Percentiles rank a stretch among this genome's conserved stretches.
These are phyloP conservation scores for Spergularia azorica DNA, from an alignment of 179 eudicot genomes.

Conservation along the genomic window DNA sequence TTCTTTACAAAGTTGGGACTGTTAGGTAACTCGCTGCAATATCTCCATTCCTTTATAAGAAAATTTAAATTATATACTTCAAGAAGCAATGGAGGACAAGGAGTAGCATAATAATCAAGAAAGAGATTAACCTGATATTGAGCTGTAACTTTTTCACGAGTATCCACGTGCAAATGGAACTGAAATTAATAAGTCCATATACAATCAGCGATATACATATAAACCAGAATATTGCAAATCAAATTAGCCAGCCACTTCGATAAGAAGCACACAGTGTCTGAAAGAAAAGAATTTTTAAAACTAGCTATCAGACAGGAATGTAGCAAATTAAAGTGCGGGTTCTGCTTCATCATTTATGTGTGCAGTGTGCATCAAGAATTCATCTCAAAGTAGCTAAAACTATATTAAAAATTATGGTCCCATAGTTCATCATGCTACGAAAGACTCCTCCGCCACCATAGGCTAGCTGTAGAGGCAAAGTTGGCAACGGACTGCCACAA, in stretches of 20 bases:
- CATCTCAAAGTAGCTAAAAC: neutral
- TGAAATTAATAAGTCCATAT: slow-evolving; percentile 28
- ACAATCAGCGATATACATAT: neutral
- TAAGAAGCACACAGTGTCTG: neutral
- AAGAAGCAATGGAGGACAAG: neutral
- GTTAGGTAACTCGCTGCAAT: neutral
- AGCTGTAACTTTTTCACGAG: slow-evolving; percentile 96
- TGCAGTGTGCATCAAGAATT: slow-evolving; percentile 5
- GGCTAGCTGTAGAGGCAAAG: neutral
- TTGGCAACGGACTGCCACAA: too few relatives aligned
- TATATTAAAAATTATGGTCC: neutral
- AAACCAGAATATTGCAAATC: neutral
- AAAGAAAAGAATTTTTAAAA: neutral
- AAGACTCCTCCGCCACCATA: too few relatives aligned
- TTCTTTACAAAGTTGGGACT: too few relatives aligned
- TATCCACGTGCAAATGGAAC: slow-evolving; percentile 89
- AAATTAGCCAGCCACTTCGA: neutral
- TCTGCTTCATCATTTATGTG: neutral
- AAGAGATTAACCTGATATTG: slow-evolving; percentile 73
- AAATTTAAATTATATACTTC: neutral
- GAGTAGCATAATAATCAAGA: neutral
- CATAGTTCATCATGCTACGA: neutral
- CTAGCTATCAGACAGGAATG: neutral
- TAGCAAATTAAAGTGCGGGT: neutral
- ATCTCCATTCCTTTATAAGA: neutral